phyloP scores from a whole-genome alignment of 139 green algal species.

The Haematococcus sp. region DNA sequence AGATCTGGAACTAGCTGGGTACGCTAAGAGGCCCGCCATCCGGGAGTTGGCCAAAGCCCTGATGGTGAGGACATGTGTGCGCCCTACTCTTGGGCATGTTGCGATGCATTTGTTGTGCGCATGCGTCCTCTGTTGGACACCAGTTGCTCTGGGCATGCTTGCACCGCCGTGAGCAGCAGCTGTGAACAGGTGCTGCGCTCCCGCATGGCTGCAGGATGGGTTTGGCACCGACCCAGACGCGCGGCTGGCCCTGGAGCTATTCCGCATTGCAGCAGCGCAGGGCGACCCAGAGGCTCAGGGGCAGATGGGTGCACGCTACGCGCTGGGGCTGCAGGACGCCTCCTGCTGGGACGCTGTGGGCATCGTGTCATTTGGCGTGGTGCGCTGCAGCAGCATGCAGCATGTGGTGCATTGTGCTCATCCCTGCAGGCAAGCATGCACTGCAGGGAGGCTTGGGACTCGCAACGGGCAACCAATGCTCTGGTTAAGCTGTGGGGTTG shows the following conservation, averaged over 20 bases:
- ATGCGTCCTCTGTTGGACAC: no score
- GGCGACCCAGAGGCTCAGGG: slow-evolving; percentile 74
- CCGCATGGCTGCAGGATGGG: slow-evolving; percentile 34
- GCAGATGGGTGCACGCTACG: slow-evolving; percentile 57
- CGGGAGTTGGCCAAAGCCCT: slow-evolving; percentile 44
- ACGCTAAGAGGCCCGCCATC: slow-evolving; percentile 23
- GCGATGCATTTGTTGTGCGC: no score
- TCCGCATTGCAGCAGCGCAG: slow-evolving; percentile 53
- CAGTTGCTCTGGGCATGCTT: no score
- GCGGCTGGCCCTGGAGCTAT: slow-evolving; percentile 59
- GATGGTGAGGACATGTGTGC: slow-evolving; percentile 23
- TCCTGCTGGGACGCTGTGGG: slow-evolving; percentile 20
- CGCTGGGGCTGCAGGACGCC: slow-evolving; percentile 57
- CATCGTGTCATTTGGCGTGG: slow-evolving; percentile 36
- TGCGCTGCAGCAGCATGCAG: slow-evolving; percentile 1
- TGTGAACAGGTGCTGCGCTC: no score
- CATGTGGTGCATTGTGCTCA: neutral
- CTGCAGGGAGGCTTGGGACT: no score
- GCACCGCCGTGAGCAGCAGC: no score
- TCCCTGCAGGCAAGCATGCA: no score
- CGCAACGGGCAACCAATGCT: no score
- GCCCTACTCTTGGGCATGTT: no score
- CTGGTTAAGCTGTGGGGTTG: no score
- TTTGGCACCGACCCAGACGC: slow-evolving; percentile 50
- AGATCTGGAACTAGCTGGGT: slow-evolving; percentile 6